Base-by-base conservation (phyloP, 352 stramenopile species). In the Globisporangium spiculum region DNA sequence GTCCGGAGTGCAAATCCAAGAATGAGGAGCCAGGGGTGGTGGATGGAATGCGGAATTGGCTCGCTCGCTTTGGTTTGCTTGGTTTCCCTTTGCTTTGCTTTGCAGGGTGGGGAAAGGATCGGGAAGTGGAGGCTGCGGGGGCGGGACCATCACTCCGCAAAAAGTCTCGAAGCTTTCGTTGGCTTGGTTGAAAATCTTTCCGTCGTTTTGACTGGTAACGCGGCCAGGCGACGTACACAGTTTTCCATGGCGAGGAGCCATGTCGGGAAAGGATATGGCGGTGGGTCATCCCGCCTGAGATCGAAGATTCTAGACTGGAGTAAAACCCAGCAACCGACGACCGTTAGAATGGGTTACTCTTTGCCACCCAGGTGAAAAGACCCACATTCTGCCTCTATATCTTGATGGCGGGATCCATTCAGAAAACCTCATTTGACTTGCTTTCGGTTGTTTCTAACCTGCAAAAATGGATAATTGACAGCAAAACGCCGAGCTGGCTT, bases 221-320 rank as follows among this genome's bases (percentile, higher is more conserved):
- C 44, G 69, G 79, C 20, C 60, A 52, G 77, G 70, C 71, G 77
- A 84, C 69, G 57, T 75, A 4, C 2, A 62, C 14, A 1, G 0
- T 59, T 30, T 20, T 12, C 44, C 7, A 4, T 9, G 2, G 0
- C 4, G n/a, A 60, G 12, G 0, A 0, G 0, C 14, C 0, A 0
- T 1, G 18, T 20, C 6, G 26, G 2, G 18, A 24, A 14, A 27
- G 38, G 60, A 77, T 69, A 63, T 68, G 59, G 69, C 2, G 54
- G 58, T 34, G 30, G 46, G 74, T 80, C 74, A 59, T 63, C 60
- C 10, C 68, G 36, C 60, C 68, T 36, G 32, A 24, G 46, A 73
- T 89, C 63, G 83, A 91, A 91, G 69, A 69, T 91, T 91, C 83
- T 89, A 90, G 82, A 90, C 85, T 20, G 44, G 44, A 22, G 22